Evolutionary conservation across 2,329 filamentous ascomycete genomes (phyloP).

Genomic region (Neofusicoccum umdonicola): DNA sequence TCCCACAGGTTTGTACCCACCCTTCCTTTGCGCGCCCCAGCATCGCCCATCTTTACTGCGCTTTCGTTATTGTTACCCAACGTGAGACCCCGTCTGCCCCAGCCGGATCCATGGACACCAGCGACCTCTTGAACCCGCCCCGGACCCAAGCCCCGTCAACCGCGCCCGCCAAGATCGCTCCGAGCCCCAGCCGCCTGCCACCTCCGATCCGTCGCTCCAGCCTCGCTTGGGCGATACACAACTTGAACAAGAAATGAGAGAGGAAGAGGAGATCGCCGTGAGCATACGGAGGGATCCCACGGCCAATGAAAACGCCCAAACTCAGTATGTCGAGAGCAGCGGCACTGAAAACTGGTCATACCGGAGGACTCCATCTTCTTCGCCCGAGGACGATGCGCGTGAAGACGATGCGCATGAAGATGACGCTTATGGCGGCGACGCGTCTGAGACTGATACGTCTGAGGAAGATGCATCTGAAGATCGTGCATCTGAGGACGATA

Average conservation of each 20-base stretch:
- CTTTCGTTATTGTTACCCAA: neutral
- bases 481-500: neutral
- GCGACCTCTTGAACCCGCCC: neutral
- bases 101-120: neutral
- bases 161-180: neutral
- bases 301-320: too few relatives aligned
- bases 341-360: too few relatives aligned
- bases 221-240: neutral
- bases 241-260: too few relatives aligned
- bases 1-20: constrained; percentile 11
- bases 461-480: neutral
- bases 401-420: too few relatives aligned
- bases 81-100: neutral
- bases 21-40: neutral
- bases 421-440: too few relatives aligned
- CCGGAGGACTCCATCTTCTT: too few relatives aligned
- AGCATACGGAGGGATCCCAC: too few relatives aligned
- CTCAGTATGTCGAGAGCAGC: too few relatives aligned
- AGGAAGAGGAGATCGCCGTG: too few relatives aligned
- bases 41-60: neutral
- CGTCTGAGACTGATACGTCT: neutral
- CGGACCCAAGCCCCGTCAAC: neutral
- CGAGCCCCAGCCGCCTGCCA: neutral
- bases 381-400: too few relatives aligned
- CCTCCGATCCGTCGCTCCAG: neutral